Evolutionary conservation across 495 filamentous ascomycete genomes (phyloP), one percentile per base, ranked within the genome.

Genomic region (Rhypophila decipiens): DNA sequence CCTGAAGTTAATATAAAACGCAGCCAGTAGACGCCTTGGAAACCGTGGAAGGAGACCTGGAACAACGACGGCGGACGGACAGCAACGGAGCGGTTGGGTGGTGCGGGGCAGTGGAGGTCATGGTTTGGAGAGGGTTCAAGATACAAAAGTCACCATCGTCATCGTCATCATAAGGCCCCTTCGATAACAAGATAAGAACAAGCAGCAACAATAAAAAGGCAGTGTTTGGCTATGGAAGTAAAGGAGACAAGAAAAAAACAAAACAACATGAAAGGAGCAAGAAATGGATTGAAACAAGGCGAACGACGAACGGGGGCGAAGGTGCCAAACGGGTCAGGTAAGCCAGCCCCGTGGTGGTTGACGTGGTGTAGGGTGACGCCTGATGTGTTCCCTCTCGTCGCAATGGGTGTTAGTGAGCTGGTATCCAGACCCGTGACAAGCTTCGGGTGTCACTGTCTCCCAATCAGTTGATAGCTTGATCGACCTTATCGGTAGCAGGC

Each of bases 401-500:
- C 40, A 42, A 40, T 49, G 49, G 36, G 51, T 44, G 40, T 29
- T 43, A 10, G 18, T 39, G 38, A n/a, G n/a, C n/a, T n/a, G n/a
- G n/a, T n/a, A n/a, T n/a, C n/a, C n/a, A n/a, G n/a, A 52, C 57
- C 55, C 52, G 60, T 63, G 60, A 63, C 60, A 50, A 46, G 33
- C 43, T 51, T 45, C 44, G 48, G 52, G 51, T 47, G 49, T 50
- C 39, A 48, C 37, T 24, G 36, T 47, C 31, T 34, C 60, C 38
- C 52, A 63, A 60, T 60, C 60, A 61, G 52, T 58, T 53, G 52
- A 60, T 60, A 57, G 59, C 50, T 58, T 53, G 52, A 59, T 57
- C 54, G 58, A 19, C 49, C 51, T 58, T 60, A 60, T 60, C 57
- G 23, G 34, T 45, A 53, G 53, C 43, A 49, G 27, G 27, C 27